Base-by-base conservation (phyloP, 441 rosid genomes). In the Metrosideros polymorpha region DNA sequence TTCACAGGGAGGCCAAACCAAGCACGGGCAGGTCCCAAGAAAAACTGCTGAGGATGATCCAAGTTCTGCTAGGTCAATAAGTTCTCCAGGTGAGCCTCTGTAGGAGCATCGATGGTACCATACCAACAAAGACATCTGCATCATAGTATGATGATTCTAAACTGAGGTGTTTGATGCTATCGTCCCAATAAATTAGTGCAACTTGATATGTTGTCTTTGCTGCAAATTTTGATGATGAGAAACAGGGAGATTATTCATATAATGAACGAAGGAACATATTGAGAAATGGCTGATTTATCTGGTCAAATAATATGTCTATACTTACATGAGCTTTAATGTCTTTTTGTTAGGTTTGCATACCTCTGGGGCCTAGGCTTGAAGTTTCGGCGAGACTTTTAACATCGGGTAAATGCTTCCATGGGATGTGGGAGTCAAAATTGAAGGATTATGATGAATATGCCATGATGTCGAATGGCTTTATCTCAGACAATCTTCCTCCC, bases 1-100 rank as follows among this genome's bases (percentile, higher is more conserved):
- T 88, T 24, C 49, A 30, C 93, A 97, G 98, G 98, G 94, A 87
- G 94, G 92, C 85, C 97, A 92, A 86, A 87, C 82, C 87, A 97
- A 93, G 91, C 91, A 89, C 85, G 89, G 89, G 76, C 91, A 88
- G 87, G 86, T 92, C 39, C 85, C 89, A 9, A 95, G 88, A 92
- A 92, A 90, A 89, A 85, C 92, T 39, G 66, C 89, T 82, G 94
- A 94, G 88, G 89, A 79, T 71, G 94, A 87, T 90, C 89, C 92
- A 83, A 91, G 87, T 86, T 89, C 92, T 22, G 84, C 89, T 61
- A 93, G 89, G 88, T 42, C 85, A 75, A 89, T 59, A 85, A 92
- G 90, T 30, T 85, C 87, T 83, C 89, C 92, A 13, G 89, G 87
- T 53, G 93, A 91, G 83, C 92, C 89, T 84, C 83, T 12, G 86